Percentiles rank a stretch among this genome's conserved stretches.
Evolutionary conservation across 495 filamentous ascomycete species (phyloP).

Genomic region (Rhizodiscina lignyota): DNA sequence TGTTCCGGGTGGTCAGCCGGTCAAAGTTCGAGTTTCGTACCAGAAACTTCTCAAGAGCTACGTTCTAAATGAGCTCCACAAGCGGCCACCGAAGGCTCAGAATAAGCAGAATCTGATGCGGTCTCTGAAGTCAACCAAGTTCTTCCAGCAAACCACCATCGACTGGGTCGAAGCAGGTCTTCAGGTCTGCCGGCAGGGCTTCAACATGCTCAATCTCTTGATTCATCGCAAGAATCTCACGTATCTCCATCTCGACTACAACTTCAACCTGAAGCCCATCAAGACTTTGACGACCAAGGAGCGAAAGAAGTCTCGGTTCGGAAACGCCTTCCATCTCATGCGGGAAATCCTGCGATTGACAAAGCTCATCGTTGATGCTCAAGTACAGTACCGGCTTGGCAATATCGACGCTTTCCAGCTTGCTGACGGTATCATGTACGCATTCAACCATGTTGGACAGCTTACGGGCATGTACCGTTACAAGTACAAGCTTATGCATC

Average conservation of each 20-base stretch:
- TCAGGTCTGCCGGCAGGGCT: constrained; percentile 95
- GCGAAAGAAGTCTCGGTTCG: constrained; percentile 98
- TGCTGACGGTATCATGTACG: constrained; percentile 94
- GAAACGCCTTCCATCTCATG: constrained; percentile 99
- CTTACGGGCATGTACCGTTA: constrained; percentile 99
- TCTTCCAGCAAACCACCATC: constrained; percentile 98
- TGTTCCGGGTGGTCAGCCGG: constrained; percentile 78
- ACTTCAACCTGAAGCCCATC: constrained; percentile 98
- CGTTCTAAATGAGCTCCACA: constrained; percentile 92
- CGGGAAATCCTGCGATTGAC: constrained; percentile 94
- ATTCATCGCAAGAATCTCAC: constrained; percentile 98
- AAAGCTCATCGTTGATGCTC: constrained; percentile 96
- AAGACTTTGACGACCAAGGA: constrained; percentile 99
- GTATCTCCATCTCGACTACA: constrained; percentile 97
- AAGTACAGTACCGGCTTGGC: constrained; percentile 93
- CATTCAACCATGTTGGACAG: constrained; percentile 98
- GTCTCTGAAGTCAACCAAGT: constrained; percentile 88
- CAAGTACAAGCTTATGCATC: constrained; percentile 99
- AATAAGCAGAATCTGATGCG: constrained; percentile 86
- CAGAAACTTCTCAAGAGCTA: constrained; percentile 95
- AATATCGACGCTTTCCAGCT: constrained; percentile 99
- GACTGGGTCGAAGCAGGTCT: constrained; percentile 99
- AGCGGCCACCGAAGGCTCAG: constrained; percentile 82
- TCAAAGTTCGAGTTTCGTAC: constrained; percentile 98
- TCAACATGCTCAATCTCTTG: constrained; percentile 97